Conservation (phyloP, 495 filamentous ascomycete genomes). For the Aspergillus bridgeri region DNA sequence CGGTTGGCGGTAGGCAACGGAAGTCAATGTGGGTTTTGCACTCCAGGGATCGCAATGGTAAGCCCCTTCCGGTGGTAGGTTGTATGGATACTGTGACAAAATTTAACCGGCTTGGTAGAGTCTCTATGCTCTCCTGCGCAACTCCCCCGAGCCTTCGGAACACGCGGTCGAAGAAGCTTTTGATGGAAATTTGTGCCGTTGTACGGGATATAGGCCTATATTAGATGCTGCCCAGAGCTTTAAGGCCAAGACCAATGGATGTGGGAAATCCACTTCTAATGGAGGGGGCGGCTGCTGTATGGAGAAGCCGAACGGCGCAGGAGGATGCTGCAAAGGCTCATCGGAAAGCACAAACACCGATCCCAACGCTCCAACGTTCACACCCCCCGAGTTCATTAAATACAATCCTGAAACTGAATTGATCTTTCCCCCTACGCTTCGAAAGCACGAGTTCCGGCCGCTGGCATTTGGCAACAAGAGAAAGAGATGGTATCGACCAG, state of each 20-base stretch:
- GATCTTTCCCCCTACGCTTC: constrained; percentile 85
- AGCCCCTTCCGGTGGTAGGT: constrained; percentile 41
- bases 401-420: constrained; percentile 91
- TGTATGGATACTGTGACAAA: constrained; percentile 8
- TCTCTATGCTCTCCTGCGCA: constrained; percentile 67
- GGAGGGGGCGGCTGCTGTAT: constrained; percentile 54
- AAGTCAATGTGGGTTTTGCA: constrained; percentile 82
- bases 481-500: constrained; percentile 90
- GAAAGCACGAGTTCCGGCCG: constrained; percentile 75
- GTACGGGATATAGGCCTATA: constrained; percentile 93
- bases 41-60: constrained; percentile 96
- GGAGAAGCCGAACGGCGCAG: constrained; percentile 43
- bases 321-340: constrained; percentile 38
- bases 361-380: constrained; percentile 11
- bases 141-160: constrained; percentile 42
- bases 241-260: constrained; percentile 24
- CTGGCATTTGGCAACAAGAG: constrained; percentile 90
- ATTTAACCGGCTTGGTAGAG: constrained; percentile 43
- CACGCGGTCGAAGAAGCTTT: constrained; percentile 71
- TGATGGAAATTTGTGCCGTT: constrained; percentile 94
- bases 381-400: constrained; percentile 69
- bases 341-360: constrained; percentile 10
- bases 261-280: constrained; percentile 42
- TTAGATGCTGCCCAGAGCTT: constrained; percentile 81
- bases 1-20: constrained; percentile 74